Percentiles rank a stretch among this genome's conserved stretches.
phyloP scores from a whole-genome alignment of 305 asterid genomes.

The Rubia occidens region DNA sequence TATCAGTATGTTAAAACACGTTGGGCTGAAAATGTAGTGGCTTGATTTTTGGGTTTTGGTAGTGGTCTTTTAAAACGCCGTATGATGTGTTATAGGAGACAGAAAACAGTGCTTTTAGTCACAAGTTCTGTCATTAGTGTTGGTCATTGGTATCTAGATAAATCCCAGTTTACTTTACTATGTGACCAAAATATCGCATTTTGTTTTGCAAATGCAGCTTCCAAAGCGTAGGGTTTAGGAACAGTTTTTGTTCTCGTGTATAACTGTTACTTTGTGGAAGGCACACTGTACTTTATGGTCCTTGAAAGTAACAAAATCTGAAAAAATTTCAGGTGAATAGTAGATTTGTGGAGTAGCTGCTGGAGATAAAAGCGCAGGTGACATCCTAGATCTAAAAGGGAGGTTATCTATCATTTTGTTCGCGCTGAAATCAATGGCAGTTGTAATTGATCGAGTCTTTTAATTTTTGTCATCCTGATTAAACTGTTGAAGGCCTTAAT shows the following conservation, averaged over 20 bases:
- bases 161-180: background rate
- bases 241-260: background rate
- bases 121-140: background rate
- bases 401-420: background rate
- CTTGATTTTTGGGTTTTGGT: background rate
- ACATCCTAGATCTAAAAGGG: background rate
- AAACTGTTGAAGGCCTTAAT: constrained; percentile 1
- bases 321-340: background rate
- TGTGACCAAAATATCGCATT: background rate
- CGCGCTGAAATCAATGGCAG: background rate
- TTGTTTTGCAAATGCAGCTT: background rate
- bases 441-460: constrained; percentile 2
- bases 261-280: background rate
- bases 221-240: background rate
- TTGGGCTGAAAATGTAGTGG: too few species aligned
- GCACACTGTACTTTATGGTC: background rate
- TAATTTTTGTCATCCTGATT: background rate
- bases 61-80: background rate
- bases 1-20: background rate
- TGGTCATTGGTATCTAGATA: background rate
- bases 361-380: background rate
- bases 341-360: background rate
- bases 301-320: background rate
- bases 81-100: background rate
- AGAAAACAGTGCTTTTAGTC: background rate